Evolutionary conservation across 495 filamentous ascomycete species (phyloP).

Genomic region (Penicillium ochrochloron): DNA sequence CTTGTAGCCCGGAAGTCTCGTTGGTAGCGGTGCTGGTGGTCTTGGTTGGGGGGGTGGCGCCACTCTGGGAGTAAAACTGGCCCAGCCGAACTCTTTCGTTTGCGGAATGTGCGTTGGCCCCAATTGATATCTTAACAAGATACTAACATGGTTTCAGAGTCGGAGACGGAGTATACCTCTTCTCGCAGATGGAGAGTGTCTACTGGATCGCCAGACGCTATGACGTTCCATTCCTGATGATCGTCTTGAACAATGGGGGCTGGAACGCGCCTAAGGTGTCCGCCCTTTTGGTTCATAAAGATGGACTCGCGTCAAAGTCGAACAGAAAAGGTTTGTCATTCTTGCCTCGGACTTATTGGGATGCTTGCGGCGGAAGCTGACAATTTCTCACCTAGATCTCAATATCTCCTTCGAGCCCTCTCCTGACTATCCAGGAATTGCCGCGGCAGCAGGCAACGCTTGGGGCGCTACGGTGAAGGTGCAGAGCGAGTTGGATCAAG

Average conservation of each 20-base stretch:
- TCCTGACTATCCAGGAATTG: constrained; percentile 85
- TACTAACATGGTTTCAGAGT: constrained; percentile 45
- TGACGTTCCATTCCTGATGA: constrained; percentile 83
- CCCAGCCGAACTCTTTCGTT: constrained; percentile 38
- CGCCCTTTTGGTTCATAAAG: constrained; percentile 72
- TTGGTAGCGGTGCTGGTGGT: constrained; percentile 74
- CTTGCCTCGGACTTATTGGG: background rate
- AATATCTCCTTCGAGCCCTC: constrained; percentile 81
- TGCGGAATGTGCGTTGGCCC: constrained; percentile 28
- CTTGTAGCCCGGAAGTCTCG: constrained; percentile 24
- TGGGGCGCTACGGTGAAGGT: constrained; percentile 27
- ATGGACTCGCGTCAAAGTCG: constrained; percentile 50
- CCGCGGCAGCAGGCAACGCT: constrained; percentile 65
- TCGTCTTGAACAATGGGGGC: constrained; percentile 83
- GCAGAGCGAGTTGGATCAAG: constrained; percentile 19
- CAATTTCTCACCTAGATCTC: constrained; percentile 49
- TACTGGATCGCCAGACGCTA: constrained; percentile 90
- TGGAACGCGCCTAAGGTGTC: constrained; percentile 80
- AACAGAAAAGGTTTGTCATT: constrained; percentile 24
- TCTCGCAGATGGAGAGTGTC: constrained; percentile 79
- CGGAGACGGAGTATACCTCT: constrained; percentile 86
- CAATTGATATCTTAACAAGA: background rate
- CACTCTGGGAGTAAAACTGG: constrained; percentile 81
- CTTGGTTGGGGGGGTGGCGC: constrained; percentile 92
- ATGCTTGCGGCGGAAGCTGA: background rate